phyloP scores from a whole-genome alignment of 2,329 filamentous ascomycete genomes.

The Penicillium sp. region DNA sequence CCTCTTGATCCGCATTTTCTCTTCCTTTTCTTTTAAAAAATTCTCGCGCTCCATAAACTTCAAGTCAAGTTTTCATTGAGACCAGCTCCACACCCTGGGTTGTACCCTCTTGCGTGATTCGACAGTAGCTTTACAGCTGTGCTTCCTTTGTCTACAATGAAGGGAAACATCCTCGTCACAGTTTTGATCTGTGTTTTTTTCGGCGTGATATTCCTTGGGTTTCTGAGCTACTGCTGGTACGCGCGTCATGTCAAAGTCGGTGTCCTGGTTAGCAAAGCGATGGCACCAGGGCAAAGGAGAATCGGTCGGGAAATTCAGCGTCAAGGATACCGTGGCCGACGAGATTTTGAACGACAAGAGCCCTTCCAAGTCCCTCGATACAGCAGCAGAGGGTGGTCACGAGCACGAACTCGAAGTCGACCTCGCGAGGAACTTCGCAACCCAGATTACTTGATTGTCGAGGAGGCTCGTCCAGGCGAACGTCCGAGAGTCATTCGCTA shows the following conservation, averaged over 20 bases:
- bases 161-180: constrained; percentile 14
- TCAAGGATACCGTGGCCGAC: neutral
- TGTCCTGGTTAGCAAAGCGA: neutral
- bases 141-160: constrained; percentile 8
- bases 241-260: neutral
- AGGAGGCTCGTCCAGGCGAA: neutral
- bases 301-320: neutral
- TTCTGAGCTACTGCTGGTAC: constrained; percentile 8
- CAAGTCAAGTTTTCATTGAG: neutral
- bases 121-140: neutral
- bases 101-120: neutral
- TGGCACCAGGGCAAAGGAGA: neutral
- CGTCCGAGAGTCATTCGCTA: neutral
- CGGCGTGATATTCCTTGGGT: neutral
- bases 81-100: neutral
- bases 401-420: neutral
- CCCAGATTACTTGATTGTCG: neutral
- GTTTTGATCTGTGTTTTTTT: constrained; percentile 10
- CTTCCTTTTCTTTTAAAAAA: neutral
- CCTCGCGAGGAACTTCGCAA: neutral
- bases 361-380: neutral
- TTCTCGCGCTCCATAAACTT: neutral
- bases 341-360: neutral
- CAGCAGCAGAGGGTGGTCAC: neutral
- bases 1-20: neutral